These are phyloP conservation scores for Agaricales sp. DNA, from an alignment of 1,284 basidiomycete species.

Conservation along the genomic window DNA sequence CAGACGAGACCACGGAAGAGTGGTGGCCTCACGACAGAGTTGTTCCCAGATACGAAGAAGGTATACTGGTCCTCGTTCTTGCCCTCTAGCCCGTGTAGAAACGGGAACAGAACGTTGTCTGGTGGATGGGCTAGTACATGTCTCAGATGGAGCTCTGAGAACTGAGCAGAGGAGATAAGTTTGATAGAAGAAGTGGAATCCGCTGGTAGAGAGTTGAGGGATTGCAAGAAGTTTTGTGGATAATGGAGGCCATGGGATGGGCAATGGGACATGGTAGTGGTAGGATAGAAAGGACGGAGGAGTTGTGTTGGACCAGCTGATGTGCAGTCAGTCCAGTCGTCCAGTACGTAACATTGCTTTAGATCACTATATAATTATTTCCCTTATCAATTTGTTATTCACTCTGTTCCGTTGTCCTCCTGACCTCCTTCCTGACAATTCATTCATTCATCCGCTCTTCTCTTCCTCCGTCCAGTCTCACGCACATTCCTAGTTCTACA, in stretches of 20 bases:
- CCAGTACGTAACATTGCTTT: background rate
- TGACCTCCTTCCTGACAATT: background rate
- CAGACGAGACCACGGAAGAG: constrained; percentile 57
- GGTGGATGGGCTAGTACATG: constrained; percentile 60
- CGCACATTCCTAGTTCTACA: background rate
- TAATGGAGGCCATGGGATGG: background rate
- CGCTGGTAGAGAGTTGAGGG: background rate
- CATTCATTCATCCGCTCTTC: background rate
- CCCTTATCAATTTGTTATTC: constrained; percentile 1
- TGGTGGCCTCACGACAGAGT: constrained; percentile 10
- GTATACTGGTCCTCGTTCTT: constrained; percentile 65
- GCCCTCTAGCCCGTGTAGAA: constrained; percentile 76
- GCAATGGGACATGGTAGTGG: background rate
- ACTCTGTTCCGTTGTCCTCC: background rate
- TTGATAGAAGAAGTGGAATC: constrained; percentile 9
- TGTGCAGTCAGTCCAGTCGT: background rate
- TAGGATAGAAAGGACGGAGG: background rate
- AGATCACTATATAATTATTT: background rate
- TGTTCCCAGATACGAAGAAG: constrained; percentile 42
- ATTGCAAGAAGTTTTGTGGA: background rate
- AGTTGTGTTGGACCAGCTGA: background rate
- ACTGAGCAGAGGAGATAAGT: constrained; percentile 43
- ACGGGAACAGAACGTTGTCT: constrained; percentile 73
- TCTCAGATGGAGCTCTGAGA: constrained; percentile 50
- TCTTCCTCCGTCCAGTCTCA: background rate